Conservation (phyloP, 78 protist species). For the Cavenderia fasciculata region DNA sequence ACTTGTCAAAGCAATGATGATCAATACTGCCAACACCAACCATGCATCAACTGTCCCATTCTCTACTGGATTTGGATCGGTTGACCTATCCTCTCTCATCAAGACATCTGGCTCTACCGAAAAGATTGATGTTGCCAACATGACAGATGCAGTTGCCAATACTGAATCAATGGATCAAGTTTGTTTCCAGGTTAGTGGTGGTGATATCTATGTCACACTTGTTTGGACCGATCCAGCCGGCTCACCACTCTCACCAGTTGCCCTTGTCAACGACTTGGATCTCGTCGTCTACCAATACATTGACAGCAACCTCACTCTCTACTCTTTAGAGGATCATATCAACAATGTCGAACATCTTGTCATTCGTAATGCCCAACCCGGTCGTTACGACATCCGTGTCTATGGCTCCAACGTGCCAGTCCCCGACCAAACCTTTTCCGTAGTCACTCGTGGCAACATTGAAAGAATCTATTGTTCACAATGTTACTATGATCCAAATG, state of each 20-base stretch:
- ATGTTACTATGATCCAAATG: conserved; percentile 31
- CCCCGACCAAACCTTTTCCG: conserved; percentile 16
- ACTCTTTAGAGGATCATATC: not conserved
- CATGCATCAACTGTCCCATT: not conserved
- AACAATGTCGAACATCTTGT: conserved; percentile 28
- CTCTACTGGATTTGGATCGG: conserved; percentile 17
- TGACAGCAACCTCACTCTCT: not conserved
- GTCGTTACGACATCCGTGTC: conserved; percentile 9
- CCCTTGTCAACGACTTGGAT: conserved; percentile 29
- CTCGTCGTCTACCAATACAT: not conserved
- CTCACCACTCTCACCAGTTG: conserved; percentile 6
- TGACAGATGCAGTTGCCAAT: not conserved
- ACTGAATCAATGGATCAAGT: not conserved
- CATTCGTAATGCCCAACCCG: not conserved
- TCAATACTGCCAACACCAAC: conserved; percentile 14
- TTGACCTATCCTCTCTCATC: not conserved
- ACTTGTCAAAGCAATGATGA: conserved; percentile 19
- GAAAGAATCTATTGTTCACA: conserved; percentile 5
- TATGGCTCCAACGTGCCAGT: conserved; percentile 17
- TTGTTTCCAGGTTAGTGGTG: not conserved
- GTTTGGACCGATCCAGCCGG: conserved; percentile 58
- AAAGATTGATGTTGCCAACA: not conserved
- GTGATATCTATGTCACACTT: conserved; percentile 1
- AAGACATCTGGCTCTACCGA: not conserved
- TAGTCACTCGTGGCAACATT: not conserved